phyloP scores from a whole-genome alignment of 2,329 filamentous ascomycete species.

The Venturia asperata region DNA sequence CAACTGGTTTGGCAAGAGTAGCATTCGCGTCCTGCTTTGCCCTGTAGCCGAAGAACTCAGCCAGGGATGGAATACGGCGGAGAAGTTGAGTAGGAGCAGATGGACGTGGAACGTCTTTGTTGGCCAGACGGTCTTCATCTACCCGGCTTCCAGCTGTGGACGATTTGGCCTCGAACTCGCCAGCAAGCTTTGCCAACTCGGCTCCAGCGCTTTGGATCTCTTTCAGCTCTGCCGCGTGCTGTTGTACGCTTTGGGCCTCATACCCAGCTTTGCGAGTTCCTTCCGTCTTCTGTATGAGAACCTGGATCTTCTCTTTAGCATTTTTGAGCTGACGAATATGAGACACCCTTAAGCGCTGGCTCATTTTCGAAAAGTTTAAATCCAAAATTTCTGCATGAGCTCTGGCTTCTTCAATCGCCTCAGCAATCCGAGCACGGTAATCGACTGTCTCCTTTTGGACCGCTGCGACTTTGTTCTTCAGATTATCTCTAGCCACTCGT shows the following conservation, averaged over 20 bases:
- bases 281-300: not conserved
- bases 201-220: not conserved
- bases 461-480: not conserved
- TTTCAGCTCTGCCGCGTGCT: not conserved
- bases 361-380: slow-evolving; percentile 1
- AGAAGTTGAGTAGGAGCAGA: not conserved
- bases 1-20: not conserved
- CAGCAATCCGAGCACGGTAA: slow-evolving; percentile 6
- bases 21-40: not conserved
- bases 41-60: slow-evolving; percentile 14
- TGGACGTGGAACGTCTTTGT: not conserved
- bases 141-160: not conserved
- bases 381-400: not conserved
- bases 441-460: not conserved
- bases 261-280: not conserved
- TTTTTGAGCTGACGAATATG: not conserved
- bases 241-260: slow-evolving; percentile 1
- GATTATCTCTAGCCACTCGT: not conserved
- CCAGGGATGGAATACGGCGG: slow-evolving; percentile 9
- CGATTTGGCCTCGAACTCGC: not conserved
- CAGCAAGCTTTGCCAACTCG: not conserved
- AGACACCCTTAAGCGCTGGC: not conserved
- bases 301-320: not conserved
- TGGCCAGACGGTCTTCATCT: not conserved
- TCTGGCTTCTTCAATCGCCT: slow-evolving; percentile 10